Evolutionary conservation across 73 alveolate species (phyloP), one percentile per base, ranked within the genome.

Genomic region (Diophrys appendiculata): DNA sequence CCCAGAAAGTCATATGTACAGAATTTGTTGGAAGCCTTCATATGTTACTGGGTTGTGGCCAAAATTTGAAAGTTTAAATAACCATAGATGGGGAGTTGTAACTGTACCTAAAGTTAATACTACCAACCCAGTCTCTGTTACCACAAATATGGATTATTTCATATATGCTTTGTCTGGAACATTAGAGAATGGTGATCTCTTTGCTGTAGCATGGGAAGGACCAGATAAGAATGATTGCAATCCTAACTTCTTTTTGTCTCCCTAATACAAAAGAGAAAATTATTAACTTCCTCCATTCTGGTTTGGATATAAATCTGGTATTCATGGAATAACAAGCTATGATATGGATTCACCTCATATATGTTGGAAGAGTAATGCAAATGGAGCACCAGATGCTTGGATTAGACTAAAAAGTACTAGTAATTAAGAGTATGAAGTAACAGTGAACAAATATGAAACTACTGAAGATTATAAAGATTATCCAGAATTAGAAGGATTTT

Each of bases 241-340:
- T 32, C 69, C 86, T 28, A 25, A 77, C 5, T 72, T 72, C 77
- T 74, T 3, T 29, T 43, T 35, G 14, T 34, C 80, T 29, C 54
- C 26, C 75, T 26, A 32, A 68, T 52, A 27, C 25, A 43, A 22
- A 29, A 43, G 14, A 14, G 24, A 64, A 27, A 30, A 83, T 35
- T 80, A 33, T 26, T 22, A 64, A 56, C 60, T 74, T 70, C 86
- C 82, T 2, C 76, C 70, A 65, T 55, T 76, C 23, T 83, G 91
- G 91, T 78, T 75, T 75, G 91, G 91, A 22, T 73, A 83, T 28
- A 22, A 68, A 0, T 24, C 71, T 31, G 91, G 91, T 22, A 76
- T 83, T 22, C 73, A 64, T 67, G 91, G 91, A 43, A 68, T 83
- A 5, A 34, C 52, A 28, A 18, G 18, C 60, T 53, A 83, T 23